These are phyloP conservation scores for Lycium barbarum DNA, from an alignment of 257 asterid species.

Conservation along the genomic window DNA sequence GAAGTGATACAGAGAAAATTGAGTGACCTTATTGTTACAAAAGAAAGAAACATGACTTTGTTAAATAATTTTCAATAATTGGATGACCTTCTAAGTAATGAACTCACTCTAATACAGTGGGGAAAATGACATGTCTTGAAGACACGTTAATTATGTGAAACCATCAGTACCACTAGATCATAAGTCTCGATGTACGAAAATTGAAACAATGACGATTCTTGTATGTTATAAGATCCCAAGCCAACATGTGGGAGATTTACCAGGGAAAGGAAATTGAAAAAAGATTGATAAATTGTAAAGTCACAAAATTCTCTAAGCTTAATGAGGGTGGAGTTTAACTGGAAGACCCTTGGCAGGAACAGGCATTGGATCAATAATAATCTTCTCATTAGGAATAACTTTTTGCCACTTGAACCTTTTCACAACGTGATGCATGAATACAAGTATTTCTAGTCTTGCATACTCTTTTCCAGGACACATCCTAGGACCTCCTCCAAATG, in stretches of 20 bases:
- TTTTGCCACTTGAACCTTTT: slow-evolving; percentile 58
- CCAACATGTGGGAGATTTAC: neutral
- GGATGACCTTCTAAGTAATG: too few relatives aligned
- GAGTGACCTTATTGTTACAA: too few relatives aligned
- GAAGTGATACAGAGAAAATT: too few relatives aligned
- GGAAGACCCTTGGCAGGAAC: slow-evolving; percentile 62
- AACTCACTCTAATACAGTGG: too few relatives aligned
- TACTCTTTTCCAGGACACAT: slow-evolving; percentile 68
- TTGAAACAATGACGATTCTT: neutral
- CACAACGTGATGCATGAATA: slow-evolving; percentile 61
- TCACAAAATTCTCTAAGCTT: neutral
- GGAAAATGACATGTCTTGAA: neutral
- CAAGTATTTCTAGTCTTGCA: slow-evolving; percentile 54
- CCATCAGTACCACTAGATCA: neutral
- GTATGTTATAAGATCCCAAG: neutral
- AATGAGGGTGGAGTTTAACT: slow-evolving; percentile 52
- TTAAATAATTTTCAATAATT: too few relatives aligned
- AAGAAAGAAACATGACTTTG: too few relatives aligned
- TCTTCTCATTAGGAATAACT: slow-evolving; percentile 53
- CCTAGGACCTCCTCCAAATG: slow-evolving; percentile 65
- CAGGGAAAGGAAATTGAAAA: neutral
- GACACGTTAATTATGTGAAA: neutral
- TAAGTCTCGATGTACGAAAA: neutral
- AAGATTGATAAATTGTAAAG: neutral
- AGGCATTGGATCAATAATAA: slow-evolving; percentile 55